These are phyloP conservation scores for Cucurbita argyrosperma DNA, from an alignment of 306 rosid species.

Conservation along the genomic window DNA sequence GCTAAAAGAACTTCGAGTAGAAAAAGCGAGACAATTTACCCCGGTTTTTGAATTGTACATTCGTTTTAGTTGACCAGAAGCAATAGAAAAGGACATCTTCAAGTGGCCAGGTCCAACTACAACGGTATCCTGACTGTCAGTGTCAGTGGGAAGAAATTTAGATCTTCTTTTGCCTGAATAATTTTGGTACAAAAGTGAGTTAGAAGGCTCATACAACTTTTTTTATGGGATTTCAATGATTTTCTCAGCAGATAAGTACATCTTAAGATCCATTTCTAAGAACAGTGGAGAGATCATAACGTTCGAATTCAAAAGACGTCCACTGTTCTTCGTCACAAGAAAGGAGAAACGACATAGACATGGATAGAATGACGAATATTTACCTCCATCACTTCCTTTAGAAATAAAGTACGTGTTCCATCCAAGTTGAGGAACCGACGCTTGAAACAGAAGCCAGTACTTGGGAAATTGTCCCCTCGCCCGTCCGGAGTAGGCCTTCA, in stretches of 20 bases:
- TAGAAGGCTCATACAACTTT: not conserved
- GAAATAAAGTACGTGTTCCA: constrained; percentile 82
- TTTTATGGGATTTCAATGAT: not conserved
- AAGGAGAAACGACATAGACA: not conserved
- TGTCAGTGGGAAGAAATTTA: constrained; percentile 8
- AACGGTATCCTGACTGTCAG: constrained; percentile 16
- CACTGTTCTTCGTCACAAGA: not conserved
- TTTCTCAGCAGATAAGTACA: not conserved
- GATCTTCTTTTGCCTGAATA: constrained; percentile 25
- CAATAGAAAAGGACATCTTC: constrained; percentile 58
- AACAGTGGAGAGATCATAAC: not conserved
- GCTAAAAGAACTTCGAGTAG: not conserved
- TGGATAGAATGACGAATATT: not conserved
- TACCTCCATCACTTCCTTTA: constrained; percentile 32
- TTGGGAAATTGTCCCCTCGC: constrained; percentile 39
- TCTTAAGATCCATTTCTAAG: not conserved
- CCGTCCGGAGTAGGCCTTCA: constrained; percentile 56
- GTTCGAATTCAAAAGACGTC: not conserved
- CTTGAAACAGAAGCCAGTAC: constrained; percentile 80
- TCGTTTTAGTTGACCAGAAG: constrained; percentile 67
- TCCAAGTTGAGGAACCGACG: constrained; percentile 64
- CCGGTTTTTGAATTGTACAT: constrained; percentile 51
- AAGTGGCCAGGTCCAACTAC: constrained; percentile 67
- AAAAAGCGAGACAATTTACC: constrained; percentile 36
- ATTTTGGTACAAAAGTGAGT: constrained; percentile 13